Conservation (phyloP, 371 early-diverging fungal genomes). For the Catenaria anguillulae region DNA sequence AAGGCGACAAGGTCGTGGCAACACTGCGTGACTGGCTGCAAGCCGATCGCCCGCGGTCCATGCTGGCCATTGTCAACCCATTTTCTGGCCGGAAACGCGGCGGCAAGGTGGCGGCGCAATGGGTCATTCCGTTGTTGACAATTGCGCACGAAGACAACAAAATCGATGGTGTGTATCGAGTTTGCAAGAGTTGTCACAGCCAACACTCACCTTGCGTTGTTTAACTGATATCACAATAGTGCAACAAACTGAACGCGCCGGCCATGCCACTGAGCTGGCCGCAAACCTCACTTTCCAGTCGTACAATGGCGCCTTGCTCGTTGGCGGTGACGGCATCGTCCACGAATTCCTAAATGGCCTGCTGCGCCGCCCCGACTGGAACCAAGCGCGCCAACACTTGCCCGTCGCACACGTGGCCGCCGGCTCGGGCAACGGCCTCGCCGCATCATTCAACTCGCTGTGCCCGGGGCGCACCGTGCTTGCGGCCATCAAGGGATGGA, state of each 20-base stretch:
- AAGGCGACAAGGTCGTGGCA: neutral
- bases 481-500: neutral
- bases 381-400: neutral
- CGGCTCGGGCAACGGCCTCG: slow-evolving; percentile 16
- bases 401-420: slow-evolving; percentile 10
- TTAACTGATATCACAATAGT: too few species aligned
- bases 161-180: too few species aligned
- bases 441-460: slow-evolving; percentile 6
- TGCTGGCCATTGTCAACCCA: neutral
- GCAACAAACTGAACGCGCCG: too few species aligned
- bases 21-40: neutral
- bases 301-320: neutral
- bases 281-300: too few species aligned
- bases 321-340: slow-evolving; percentile 16
- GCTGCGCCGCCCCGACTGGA: neutral
- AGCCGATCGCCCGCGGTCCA: neutral
- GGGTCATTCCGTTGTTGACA: too few species aligned
- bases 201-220: too few species aligned
- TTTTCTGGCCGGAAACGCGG: neutral
- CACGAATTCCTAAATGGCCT: slow-evolving; percentile 15
- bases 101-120: too few species aligned
- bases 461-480: neutral
- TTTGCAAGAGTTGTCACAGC: too few species aligned
- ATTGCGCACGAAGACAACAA: too few species aligned
- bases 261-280: neutral